Evolutionary conservation across 495 filamentous ascomycete species (phyloP), one percentile per base, ranked within the genome.

Genomic region (Talaromyces nanjingensis): DNA sequence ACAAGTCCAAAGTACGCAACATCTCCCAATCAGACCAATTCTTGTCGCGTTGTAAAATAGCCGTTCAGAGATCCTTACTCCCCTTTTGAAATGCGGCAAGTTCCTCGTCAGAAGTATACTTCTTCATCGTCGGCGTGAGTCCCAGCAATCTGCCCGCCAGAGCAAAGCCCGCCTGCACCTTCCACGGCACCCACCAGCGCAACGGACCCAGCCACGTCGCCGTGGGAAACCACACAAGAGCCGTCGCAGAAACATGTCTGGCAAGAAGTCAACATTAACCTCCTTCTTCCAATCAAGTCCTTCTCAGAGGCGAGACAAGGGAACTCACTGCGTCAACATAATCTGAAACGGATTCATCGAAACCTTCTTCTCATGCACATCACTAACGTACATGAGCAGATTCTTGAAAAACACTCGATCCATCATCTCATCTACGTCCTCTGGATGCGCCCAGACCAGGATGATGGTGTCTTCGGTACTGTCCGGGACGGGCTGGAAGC

Each of bases 61-160:
- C 37, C 37, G 37, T 3, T 42, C 14, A 42, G 4, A 42, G 37
- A 42, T 16, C 16, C 14, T 42, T 42, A 42, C 37, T 53, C 52
- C 9, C 65, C 18, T 59, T 33, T 33, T 64, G 61, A 47, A 65
- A 59, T 12, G 55, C 16, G 25, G 25, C 47, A 14, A 60, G 37
- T 22, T 60, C 62, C 27, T 57, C 59, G 6, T 60, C 59, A n/a
- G 66, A 56, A 7, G 65, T 20, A 22, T 52, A 39, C 24, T 25
- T 25, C 11, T 53, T 39, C 8, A 63, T 9, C 6, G 65, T n/a
- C 2, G n/a, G 18, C 4, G 64, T 14, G 8, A 64, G 33, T 37
- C 65, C 64, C 27, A 62, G 62, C 25, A 62, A 67, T 54, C 65
- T 66, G 8, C 67, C 62, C 2, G 62, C 45, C 11, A 65, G 34